Evolutionary conservation across 192 early-diverging fungal genomes (phyloP).

Genomic region (Funneliformis mosseae): DNA sequence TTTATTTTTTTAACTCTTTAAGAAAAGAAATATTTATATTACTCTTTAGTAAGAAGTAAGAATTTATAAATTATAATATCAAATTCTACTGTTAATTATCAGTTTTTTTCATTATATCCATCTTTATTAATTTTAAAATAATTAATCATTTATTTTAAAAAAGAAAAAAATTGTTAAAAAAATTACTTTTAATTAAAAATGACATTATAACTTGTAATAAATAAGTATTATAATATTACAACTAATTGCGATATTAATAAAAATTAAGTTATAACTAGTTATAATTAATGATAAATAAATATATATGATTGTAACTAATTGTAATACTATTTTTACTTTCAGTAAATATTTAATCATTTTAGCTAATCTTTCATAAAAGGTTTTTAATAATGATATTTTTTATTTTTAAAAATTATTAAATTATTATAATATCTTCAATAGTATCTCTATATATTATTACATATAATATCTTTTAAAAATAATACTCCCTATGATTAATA

Average conservation of each 20-base stretch:
- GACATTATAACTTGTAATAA: too few species aligned
- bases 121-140: slow-evolving; percentile 42
- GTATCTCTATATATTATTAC: slow-evolving; percentile 69
- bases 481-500: too few species aligned
- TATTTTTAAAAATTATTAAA: slow-evolving; percentile 79
- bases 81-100: slow-evolving; percentile 84
- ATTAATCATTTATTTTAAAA: background rate
- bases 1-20: background rate
- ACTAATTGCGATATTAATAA: too few species aligned
- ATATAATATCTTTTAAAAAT: too few species aligned
- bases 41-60: slow-evolving; percentile 56
- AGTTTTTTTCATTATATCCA: slow-evolving; percentile 93
- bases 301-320: too few species aligned
- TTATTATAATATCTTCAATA: slow-evolving; percentile 95
- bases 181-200: too few species aligned
- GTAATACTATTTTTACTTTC: slow-evolving; percentile 72
- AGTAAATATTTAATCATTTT: slow-evolving; percentile 76
- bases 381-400: slow-evolving; percentile 75
- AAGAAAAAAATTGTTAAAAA: background rate
- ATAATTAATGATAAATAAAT: too few species aligned
- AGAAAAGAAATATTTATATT: background rate
- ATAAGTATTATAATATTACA: too few species aligned
- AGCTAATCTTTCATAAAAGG: slow-evolving; percentile 82
- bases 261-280: too few species aligned
- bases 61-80: slow-evolving; percentile 90